Percentiles rank a stretch among this genome's conserved stretches.
Evolutionary conservation across 768 basidiomycete genomes (phyloP).

Genomic region (Leucosporidium yakuticum): DNA sequence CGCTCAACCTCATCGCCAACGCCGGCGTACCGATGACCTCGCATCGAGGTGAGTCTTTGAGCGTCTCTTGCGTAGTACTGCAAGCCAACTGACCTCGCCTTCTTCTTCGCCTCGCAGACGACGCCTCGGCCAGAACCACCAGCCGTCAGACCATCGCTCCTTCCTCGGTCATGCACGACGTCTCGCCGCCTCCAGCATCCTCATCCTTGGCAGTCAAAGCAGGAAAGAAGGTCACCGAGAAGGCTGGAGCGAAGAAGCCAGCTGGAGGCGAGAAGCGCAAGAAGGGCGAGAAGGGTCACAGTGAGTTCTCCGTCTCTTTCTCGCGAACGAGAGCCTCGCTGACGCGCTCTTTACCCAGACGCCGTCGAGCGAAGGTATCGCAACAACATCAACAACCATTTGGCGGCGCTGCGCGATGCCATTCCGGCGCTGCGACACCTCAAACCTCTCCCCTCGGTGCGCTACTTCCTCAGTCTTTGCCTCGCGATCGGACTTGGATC

Average conservation of each 20-base stretch:
- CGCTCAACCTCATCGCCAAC: slow-evolving; percentile 28
- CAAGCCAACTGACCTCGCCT: no score
- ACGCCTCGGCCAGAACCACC: no score
- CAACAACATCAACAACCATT: slow-evolving; percentile 35
- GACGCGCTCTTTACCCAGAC: slow-evolving; percentile 1
- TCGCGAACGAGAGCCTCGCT: not conserved
- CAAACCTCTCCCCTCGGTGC: slow-evolving; percentile 29
- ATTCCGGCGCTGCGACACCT: slow-evolving; percentile 37
- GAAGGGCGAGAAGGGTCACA: slow-evolving; percentile 26
- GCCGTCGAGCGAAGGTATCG: slow-evolving; percentile 36
- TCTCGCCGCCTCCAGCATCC: not conserved
- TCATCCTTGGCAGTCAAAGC: not conserved
- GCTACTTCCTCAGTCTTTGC: not conserved
- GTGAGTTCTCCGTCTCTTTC: slow-evolving; percentile 5
- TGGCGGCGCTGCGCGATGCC: slow-evolving; percentile 33
- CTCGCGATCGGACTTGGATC: no score
- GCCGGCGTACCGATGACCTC: slow-evolving; percentile 8
- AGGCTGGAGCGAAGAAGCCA: not conserved
- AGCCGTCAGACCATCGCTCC: slow-evolving; percentile 19
- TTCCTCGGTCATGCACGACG: not conserved
- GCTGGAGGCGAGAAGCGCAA: slow-evolving; percentile 8
- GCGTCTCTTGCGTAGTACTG: no score
- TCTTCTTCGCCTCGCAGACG: not conserved
- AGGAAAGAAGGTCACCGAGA: slow-evolving; percentile 3
- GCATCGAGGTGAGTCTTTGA: slow-evolving; percentile 14